These are phyloP conservation scores for Physcomitrellopsis africana DNA, from an alignment of 225 moss, liverwort and hornwort species.

Conservation along the genomic window DNA sequence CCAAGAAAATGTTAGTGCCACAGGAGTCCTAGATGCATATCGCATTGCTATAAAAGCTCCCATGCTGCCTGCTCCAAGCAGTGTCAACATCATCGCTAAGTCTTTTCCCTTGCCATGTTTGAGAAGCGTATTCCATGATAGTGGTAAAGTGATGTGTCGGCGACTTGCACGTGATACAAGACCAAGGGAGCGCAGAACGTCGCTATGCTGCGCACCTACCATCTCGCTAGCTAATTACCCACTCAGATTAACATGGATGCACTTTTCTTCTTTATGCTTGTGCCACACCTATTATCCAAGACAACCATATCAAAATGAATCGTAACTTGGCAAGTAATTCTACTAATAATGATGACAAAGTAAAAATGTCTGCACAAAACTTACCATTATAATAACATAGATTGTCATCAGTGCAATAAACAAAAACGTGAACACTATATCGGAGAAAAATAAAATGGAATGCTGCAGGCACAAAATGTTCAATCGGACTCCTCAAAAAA, in stretches of 20 bases:
- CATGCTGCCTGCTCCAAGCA: slow-evolving; percentile 71
- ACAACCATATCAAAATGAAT: slow-evolving; percentile 2
- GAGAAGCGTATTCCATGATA: slow-evolving; percentile 57
- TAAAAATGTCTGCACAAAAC: slow-evolving; percentile 3
- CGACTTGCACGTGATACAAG: slow-evolving; percentile 55
- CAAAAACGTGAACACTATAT: neutral
- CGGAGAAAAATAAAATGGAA: neutral
- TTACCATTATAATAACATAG: neutral
- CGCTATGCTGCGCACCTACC: slow-evolving; percentile 54
- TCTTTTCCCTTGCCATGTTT: slow-evolving; percentile 47
- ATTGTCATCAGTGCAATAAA: neutral
- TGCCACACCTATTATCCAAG: slow-evolving; percentile 23
- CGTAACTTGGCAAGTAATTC: slow-evolving; percentile 6
- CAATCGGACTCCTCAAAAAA: slow-evolving; percentile 14
- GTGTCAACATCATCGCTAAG: slow-evolving; percentile 53
- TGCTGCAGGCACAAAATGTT: neutral
- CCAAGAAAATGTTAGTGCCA: slow-evolving; percentile 50
- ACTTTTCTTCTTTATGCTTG: slow-evolving; percentile 13
- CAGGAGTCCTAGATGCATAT: slow-evolving; percentile 47
- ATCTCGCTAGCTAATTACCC: slow-evolving; percentile 43
- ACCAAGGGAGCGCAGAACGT: slow-evolving; percentile 64
- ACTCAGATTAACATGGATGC: slow-evolving; percentile 40
- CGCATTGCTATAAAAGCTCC: slow-evolving; percentile 64
- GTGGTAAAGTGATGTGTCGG: slow-evolving; percentile 46
- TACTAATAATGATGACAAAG: neutral